phyloP scores from a whole-genome alignment of 2,329 filamentous ascomycete genomes.

The Verticillium klebahnii region DNA sequence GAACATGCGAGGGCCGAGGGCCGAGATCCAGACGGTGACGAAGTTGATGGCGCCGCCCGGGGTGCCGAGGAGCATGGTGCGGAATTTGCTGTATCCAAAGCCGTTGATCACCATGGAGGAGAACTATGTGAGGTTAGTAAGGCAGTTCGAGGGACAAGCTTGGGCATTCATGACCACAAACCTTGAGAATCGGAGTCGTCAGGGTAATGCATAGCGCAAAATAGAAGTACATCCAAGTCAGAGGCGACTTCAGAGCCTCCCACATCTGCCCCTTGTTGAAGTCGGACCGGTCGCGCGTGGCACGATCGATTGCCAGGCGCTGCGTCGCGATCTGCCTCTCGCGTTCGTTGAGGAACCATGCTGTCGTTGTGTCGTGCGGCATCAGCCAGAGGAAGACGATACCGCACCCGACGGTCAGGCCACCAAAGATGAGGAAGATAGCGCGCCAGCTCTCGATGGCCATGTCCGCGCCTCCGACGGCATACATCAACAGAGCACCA shows the following conservation, averaged over 20 bases:
- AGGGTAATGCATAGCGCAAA: conserved; percentile 54
- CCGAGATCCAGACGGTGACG: conserved; percentile 8
- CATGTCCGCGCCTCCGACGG: conserved; percentile 46
- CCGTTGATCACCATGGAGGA: conserved; percentile 12
- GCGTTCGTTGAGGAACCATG: conserved; percentile 55
- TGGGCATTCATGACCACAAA: not conserved
- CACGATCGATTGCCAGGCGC: conserved; percentile 68
- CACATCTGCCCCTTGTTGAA: conserved; percentile 64
- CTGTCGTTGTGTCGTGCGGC: conserved; percentile 53
- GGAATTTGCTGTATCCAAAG: conserved; percentile 10
- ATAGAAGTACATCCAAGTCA: conserved; percentile 54
- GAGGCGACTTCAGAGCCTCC: conserved; percentile 41
- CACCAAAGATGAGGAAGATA: conserved; percentile 58
- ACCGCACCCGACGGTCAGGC: conserved; percentile 53
- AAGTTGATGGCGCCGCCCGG: conserved; percentile 7
- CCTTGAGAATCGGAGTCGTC: conserved; percentile 16
- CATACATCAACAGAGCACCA: conserved; percentile 51
- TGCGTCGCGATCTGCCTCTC: conserved; percentile 67
- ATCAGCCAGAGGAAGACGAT: conserved; percentile 57
- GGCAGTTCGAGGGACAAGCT: not conserved
- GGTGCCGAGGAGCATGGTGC: conserved; percentile 11
- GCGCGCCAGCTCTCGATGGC: conserved; percentile 34
- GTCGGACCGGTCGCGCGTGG: conserved; percentile 66
- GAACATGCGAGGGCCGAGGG: conserved; percentile 12
- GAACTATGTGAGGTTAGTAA: not conserved